Evolutionary conservation across 129 eudicot genomes (phyloP).

Genomic region (Gnaphalium uliginosum): DNA sequence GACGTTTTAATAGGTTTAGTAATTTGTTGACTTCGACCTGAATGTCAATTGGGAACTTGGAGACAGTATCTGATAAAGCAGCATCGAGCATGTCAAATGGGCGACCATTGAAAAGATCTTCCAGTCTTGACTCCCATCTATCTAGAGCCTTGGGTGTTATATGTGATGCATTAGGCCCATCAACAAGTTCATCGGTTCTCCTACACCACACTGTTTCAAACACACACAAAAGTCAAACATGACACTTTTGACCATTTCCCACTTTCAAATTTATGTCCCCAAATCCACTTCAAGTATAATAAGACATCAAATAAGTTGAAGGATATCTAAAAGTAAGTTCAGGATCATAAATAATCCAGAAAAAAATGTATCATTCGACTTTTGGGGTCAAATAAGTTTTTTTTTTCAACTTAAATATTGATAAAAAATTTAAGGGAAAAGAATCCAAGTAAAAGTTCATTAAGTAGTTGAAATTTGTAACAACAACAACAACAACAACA

Average conservation of each 20-base stretch:
- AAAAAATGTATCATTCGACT: neutral
- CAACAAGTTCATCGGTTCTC: conserved; percentile 99
- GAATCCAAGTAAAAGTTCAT: neutral
- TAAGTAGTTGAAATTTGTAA: neutral
- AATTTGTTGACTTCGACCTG: conserved; percentile 57
- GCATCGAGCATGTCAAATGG: conserved; percentile 99
- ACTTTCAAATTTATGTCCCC: neutral
- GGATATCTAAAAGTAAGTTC: neutral
- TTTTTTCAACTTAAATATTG: neutral
- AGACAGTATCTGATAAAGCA: conserved; percentile 88
- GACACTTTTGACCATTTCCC: conserved; percentile 7
- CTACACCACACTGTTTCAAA: conserved; percentile 88
- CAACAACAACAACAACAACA: too few species aligned
- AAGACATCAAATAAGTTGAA: conserved; percentile 1
- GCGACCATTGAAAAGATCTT: conserved; percentile 78
- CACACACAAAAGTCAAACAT: conserved; percentile 11
- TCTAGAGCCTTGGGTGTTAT: conserved; percentile 94
- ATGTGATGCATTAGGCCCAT: conserved; percentile 98
- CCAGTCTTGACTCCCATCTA: conserved; percentile 94
- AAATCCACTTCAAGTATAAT: neutral
- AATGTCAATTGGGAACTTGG: conserved; percentile 91
- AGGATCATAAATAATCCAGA: neutral
- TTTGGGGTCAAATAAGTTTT: neutral
- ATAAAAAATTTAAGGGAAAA: neutral
- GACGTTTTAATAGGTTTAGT: neutral